These are phyloP conservation scores for Ceratorhiza oryzae-sativae DNA, from an alignment of 1,284 basidiomycete species.

Conservation along the genomic window DNA sequence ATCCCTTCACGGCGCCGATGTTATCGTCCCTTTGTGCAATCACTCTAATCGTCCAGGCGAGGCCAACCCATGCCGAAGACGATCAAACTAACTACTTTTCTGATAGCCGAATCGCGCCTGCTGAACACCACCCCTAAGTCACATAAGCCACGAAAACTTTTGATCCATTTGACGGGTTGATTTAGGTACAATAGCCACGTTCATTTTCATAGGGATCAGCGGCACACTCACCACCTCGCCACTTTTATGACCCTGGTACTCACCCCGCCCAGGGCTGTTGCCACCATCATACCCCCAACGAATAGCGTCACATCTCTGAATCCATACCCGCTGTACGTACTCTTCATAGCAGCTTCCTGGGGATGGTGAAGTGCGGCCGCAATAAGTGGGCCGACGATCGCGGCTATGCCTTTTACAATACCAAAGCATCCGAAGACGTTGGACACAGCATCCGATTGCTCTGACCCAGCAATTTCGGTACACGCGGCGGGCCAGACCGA, in stretches of 20 bases:
- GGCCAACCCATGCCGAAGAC: not conserved
- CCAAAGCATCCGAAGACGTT: slow-evolving; percentile 30
- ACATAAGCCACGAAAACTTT: not conserved
- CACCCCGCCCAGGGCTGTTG: slow-evolving; percentile 29
- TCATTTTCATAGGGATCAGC: not conserved
- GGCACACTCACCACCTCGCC: not conserved
- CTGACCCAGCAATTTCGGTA: slow-evolving; percentile 35
- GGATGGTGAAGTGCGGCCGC: slow-evolving; percentile 18
- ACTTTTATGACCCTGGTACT: slow-evolving; percentile 10
- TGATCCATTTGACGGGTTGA: no score
- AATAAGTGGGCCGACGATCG: slow-evolving; percentile 19
- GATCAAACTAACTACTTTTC: not conserved
- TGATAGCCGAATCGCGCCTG: not conserved
- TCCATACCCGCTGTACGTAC: slow-evolving; percentile 32
- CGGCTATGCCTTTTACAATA: slow-evolving; percentile 26
- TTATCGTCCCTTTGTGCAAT: not conserved
- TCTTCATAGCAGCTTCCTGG: slow-evolving; percentile 22
- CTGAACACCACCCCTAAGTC: not conserved
- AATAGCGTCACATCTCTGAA: slow-evolving; percentile 38
- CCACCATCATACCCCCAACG: slow-evolving; percentile 41
- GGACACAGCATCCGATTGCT: slow-evolving; percentile 9
- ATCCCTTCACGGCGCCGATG: not conserved
- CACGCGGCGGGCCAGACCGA: slow-evolving; percentile 34
- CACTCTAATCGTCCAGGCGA: not conserved
- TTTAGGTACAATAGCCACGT: not conserved